Conservation (phyloP, 345 rosid genomes). For the Hypericum androsaemum region DNA sequence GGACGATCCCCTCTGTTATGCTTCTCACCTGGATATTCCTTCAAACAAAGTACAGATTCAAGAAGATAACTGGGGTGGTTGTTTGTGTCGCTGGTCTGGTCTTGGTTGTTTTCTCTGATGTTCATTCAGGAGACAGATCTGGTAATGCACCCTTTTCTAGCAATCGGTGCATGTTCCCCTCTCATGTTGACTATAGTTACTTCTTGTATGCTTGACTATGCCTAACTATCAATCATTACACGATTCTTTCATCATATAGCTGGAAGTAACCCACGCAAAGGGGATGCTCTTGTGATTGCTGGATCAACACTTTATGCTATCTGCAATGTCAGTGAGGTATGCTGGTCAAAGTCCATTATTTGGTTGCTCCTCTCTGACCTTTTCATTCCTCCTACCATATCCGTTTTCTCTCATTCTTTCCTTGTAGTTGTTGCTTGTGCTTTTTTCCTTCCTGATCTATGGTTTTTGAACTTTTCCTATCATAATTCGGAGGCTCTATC, state of each 20-base stretch:
- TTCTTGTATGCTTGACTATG: too few relatives aligned
- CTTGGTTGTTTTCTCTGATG: constrained; percentile 84
- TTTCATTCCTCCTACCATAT: too few relatives aligned
- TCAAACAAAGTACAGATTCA: constrained; percentile 64
- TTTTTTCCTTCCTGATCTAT: too few relatives aligned
- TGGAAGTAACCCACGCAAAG: constrained; percentile 56
- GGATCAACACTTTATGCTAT: constrained; percentile 68
- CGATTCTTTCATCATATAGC: constrained; percentile 26
- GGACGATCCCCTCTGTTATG: constrained; percentile 88
- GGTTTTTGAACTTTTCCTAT: too few relatives aligned
- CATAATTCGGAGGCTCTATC: too few relatives aligned
- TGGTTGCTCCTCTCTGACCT: not conserved
- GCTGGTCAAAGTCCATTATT: not conserved
- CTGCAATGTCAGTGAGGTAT: constrained; percentile 67
- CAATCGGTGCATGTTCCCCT: too few relatives aligned
- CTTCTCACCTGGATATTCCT: constrained; percentile 69
- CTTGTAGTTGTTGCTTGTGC: not conserved
- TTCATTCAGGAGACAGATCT: constrained; percentile 62
- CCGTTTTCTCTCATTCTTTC: not conserved
- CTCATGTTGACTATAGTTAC: too few relatives aligned
- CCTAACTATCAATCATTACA: too few relatives aligned
- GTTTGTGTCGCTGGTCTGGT: constrained; percentile 77
- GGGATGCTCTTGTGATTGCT: constrained; percentile 57
- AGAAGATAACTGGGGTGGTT: constrained; percentile 65
- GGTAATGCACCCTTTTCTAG: constrained; percentile 25